These are phyloP conservation scores for Alternaria brassicae DNA, from an alignment of 2,329 filamentous ascomycete genomes.

Conservation along the genomic window DNA sequence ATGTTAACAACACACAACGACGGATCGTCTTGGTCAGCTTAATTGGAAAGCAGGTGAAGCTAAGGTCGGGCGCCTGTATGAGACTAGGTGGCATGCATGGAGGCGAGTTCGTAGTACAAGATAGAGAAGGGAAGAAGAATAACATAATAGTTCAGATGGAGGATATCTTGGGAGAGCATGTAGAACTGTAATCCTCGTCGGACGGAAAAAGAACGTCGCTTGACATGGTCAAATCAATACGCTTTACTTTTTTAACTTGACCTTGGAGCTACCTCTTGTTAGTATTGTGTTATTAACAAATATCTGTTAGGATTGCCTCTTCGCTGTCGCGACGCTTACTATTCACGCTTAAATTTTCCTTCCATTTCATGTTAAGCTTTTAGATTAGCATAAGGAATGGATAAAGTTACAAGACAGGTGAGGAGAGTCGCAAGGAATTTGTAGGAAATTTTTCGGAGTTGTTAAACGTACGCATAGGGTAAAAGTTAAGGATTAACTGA, in stretches of 20 bases:
- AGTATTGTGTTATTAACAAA: neutral
- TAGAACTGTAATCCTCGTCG: neutral
- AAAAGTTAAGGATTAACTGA: too few species aligned
- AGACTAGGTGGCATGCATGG: neutral
- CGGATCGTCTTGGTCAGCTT: neutral
- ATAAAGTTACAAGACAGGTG: too few species aligned
- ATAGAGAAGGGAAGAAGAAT: neutral
- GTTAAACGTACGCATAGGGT: too few species aligned
- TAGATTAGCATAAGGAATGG: too few species aligned
- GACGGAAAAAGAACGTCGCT: neutral
- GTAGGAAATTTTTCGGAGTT: too few species aligned
- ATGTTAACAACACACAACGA: neutral
- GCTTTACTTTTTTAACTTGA: neutral
- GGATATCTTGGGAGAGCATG: neutral
- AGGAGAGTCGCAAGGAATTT: too few species aligned
- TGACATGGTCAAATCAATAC: neutral
- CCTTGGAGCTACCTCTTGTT: neutral
- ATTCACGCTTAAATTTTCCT: neutral
- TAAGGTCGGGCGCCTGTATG: neutral
- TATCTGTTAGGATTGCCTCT: neutral
- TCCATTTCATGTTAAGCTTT: neutral
- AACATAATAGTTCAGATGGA: too few species aligned
- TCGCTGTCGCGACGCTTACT: neutral
- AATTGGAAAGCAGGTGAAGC: constrained; percentile 2
- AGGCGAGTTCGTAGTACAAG: neutral